Percentiles rank a stretch among this genome's conserved stretches.
phyloP scores from a whole-genome alignment of 1,139 yeast species.

The Diutina siamensis region DNA sequence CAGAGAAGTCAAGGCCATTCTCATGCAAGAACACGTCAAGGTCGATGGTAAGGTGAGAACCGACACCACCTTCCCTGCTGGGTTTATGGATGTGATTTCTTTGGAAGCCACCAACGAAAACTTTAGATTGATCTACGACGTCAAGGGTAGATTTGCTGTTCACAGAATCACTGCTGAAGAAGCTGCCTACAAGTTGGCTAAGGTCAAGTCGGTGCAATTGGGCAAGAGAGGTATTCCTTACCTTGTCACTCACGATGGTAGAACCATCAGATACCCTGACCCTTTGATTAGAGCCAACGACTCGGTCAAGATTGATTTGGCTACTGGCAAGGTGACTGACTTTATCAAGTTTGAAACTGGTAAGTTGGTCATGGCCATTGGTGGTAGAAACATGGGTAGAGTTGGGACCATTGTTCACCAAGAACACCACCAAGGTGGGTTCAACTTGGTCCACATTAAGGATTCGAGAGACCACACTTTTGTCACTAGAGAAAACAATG shows the following conservation, averaged over 20 bases:
- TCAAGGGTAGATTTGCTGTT: constrained; percentile 97
- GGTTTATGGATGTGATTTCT: constrained; percentile 97
- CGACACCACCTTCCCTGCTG: constrained; percentile 97
- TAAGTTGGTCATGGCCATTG: constrained; percentile 93
- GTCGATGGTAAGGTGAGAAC: constrained; percentile 99
- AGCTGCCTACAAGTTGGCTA: constrained; percentile 95
- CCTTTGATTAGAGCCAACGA: constrained; percentile 94
- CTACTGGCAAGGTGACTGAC: constrained; percentile 87
- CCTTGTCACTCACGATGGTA: constrained; percentile 98
- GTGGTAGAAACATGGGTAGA: constrained; percentile 99
- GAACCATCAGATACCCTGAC: constrained; percentile 99
- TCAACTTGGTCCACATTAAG: constrained; percentile 97
- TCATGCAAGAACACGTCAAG: constrained; percentile 98
- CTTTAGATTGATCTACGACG: constrained; percentile 97
- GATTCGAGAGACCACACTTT: constrained; percentile 95
- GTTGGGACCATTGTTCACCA: constrained; percentile 97
- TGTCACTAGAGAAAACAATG: constrained; percentile 96
- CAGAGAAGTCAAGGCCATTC: constrained; percentile 97
- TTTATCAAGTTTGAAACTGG: constrained; percentile 94
- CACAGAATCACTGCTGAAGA: constrained; percentile 99
- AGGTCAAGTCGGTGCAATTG: constrained; percentile 94
- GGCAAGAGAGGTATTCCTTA: constrained; percentile 98
- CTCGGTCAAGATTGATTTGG: constrained; percentile 93
- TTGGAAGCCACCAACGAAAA: constrained; percentile 97
- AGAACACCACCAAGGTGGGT: constrained; percentile 99